Base-by-base conservation (phyloP, 140 eudicot species). In the Oenanthe javanica region DNA sequence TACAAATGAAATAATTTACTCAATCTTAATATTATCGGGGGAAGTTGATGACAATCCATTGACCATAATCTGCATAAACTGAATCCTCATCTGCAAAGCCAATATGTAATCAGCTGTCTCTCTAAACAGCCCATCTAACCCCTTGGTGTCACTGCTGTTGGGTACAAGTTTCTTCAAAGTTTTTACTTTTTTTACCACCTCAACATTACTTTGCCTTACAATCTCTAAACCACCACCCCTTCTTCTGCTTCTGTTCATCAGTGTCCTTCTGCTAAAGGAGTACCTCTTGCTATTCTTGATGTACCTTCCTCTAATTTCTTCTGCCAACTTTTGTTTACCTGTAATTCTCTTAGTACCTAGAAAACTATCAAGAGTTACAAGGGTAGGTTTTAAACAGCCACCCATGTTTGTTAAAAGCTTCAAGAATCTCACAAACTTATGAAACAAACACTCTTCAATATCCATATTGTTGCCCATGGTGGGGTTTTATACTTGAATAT, bases 81-180 rank as follows among this genome's bases (percentile, higher is more conserved):
- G 31, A 31, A 90, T 89, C 77, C 88, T 89, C 86, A 81, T 84
- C 81, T 88, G 86, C 73, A 93, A 82, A 49, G 82, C 84, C 63
- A 87, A 72, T 72, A 89, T 90, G 40, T 90, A 90, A 52, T 87
- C 96, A 19, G 96, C 93, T 8, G 93, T 91, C 83, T 93, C 96
- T 52, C 83, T 84, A 79, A 91, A 91, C 79, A 91, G 84, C 75
- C 88, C 89, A 48, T 91, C 96, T 77, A 91, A 54, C 21, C 90
- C 90, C 79, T 82, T 67, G 5, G 86, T 66, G 55, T 86, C 93
- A 4, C 86, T 72, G 77, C 77, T 82, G 61, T 85, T 86, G 4
- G 97, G 97, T 69, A 92, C 82, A 52, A 92, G 82, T 64, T 87
- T 92, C 86, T 88, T 88, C 82, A 92, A 82, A 55, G 87, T 88